Evolutionary conservation across 2,329 filamentous ascomycete genomes (phyloP).

Genomic region (Talaromyces sp.): DNA sequence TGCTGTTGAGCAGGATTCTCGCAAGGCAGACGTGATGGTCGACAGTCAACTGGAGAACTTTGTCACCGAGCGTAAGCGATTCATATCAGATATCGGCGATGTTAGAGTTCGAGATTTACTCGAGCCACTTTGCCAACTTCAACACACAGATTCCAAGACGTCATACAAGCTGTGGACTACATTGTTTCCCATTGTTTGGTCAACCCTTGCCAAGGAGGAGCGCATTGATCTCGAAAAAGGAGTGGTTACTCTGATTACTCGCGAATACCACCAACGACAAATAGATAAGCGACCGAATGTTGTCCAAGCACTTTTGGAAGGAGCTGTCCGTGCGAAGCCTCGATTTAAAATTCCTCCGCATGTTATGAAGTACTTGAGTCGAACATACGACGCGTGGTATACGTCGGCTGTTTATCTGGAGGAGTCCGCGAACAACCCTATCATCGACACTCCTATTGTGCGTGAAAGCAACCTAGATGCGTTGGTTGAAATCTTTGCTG

Average conservation of each 20-base stretch:
- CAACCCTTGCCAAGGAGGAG: conserved; percentile 79
- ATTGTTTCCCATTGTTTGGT: conserved; percentile 92
- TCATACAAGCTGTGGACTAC: conserved; percentile 87
- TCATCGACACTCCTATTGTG: conserved; percentile 75
- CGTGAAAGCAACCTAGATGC: conserved; percentile 95
- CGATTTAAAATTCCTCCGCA: conserved; percentile 91
- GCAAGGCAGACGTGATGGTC: conserved; percentile 60
- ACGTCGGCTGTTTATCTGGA: conserved; percentile 88
- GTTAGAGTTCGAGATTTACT: conserved; percentile 84
- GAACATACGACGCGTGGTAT: conserved; percentile 96
- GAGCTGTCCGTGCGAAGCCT: conserved; percentile 75
- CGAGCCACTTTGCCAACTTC: conserved; percentile 83
- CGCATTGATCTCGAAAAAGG: conserved; percentile 85
- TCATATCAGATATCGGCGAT: conserved; percentile 75
- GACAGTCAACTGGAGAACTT: conserved; percentile 80
- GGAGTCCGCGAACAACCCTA: conserved; percentile 76
- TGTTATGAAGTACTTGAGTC: conserved; percentile 89
- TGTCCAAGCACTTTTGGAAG: conserved; percentile 84
- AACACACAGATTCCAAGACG: conserved; percentile 77
- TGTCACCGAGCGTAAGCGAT: conserved; percentile 72
- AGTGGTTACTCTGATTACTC: conserved; percentile 82
- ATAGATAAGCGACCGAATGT: conserved; percentile 95
- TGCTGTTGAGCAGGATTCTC: conserved; percentile 65
- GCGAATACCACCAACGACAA: conserved; percentile 91
- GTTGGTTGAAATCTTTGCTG: conserved; percentile 85